Evolutionary conservation across 1,284 basidiomycete species (phyloP), one percentile per base, ranked within the genome.

Genomic region (Pseudozyma pruni): DNA sequence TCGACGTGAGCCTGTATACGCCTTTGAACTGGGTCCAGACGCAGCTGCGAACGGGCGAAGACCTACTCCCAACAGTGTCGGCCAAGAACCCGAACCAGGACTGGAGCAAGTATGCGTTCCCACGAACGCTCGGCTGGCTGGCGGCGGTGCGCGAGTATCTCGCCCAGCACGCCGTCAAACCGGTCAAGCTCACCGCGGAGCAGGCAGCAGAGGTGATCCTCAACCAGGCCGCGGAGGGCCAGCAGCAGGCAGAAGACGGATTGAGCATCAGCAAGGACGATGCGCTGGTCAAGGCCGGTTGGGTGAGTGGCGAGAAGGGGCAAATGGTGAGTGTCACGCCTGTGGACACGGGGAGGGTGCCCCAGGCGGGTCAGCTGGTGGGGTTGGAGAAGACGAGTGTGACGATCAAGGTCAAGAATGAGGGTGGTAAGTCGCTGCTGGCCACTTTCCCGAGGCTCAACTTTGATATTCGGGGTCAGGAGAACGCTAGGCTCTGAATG

Each of bases 1-100:
- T 71, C 31, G 68, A 71, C 33, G 37, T 71, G 13, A 51, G 52
- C 32, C 45, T 66, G 41, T 71, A 46, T 32, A 61, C 50, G 27
- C 57, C 68, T 7, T 33, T 71, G 22, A 66, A 71, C 41, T 71
- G 68, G 68, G 50, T 71, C 3, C 68, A 71, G 47, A 61, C 61
- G 2, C 67, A 70, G 50, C 31, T 71, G 17, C 20, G 50, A 9
- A 64, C 68, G 4, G 68, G 61, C 9, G 49, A 64, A 9, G 46
- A 64, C 10, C 41, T 71, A 13, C 39, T 71, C 14, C 68, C 68
- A 5, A 44, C 63, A 14, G 57, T 67, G 0, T 44, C 45, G 14
- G 19, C 59, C 5, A 58, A 60, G 40, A 50, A 44, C 3, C 43
- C 47, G 2, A 17, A 27, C 8, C 42, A 52, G 39, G 60, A 70